Conservation (phyloP, 148 eudicot genomes). For the Rhododendron griersonianum region DNA sequence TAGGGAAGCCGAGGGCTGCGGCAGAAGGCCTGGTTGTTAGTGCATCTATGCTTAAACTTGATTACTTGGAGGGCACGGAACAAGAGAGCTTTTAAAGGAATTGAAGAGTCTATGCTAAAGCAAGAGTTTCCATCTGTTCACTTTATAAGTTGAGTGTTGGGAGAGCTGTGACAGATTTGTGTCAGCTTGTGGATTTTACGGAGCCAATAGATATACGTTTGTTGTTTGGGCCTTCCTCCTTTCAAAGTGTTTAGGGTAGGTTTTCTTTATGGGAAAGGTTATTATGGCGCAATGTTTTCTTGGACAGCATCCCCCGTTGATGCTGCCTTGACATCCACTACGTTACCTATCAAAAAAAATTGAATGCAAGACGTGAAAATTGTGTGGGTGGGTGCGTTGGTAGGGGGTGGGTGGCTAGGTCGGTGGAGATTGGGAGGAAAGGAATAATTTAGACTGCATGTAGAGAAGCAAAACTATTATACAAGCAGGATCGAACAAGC, state of each 20-base stretch:
- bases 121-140: neutral
- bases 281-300: neutral
- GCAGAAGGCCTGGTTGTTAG: neutral
- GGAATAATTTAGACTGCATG: neutral
- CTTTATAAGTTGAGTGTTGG: neutral
- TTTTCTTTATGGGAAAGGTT: neutral
- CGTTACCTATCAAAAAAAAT: neutral
- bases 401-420: neutral
- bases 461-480: neutral
- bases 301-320: neutral
- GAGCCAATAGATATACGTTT: neutral
- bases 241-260: neutral
- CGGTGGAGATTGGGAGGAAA: neutral
- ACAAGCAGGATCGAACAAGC: neutral
- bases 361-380: neutral
- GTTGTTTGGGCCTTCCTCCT: neutral
- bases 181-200: neutral
- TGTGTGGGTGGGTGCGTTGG: neutral
- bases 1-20: neutral
- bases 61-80: neutral
- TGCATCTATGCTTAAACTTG: neutral
- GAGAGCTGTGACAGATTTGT: neutral
- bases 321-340: neutral
- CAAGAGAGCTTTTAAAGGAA: neutral
- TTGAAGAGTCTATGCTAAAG: neutral